Evolutionary conservation across 176 grass and related monocot species (phyloP).

Genomic region (Oryza glumipatula): DNA sequence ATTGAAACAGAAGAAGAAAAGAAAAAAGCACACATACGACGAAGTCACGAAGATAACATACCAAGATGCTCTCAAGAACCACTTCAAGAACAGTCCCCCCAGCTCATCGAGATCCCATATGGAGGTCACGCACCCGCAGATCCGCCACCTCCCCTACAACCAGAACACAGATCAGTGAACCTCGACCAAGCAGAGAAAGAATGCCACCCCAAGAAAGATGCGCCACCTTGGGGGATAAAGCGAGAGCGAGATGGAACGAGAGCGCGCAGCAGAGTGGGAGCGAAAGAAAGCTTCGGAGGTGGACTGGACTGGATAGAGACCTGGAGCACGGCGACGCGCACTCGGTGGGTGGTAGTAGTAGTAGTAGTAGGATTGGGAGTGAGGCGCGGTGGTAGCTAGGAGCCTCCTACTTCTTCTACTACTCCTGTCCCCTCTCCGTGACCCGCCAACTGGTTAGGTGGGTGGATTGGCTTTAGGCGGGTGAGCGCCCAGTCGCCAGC

Average conservation of each 20-base stretch:
- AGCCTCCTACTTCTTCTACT: slow-evolving; percentile 10
- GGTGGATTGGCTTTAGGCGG: not conserved
- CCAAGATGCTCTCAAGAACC: slow-evolving; percentile 1
- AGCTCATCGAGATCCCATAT: slow-evolving; percentile 14
- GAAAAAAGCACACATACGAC: not conserved
- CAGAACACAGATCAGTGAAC: slow-evolving; percentile 31
- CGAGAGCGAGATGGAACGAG: not conserved
- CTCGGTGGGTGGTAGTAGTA: not conserved
- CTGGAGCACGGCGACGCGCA: not conserved
- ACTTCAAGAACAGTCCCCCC: slow-evolving; percentile 14
- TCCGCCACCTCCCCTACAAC: slow-evolving; percentile 30
- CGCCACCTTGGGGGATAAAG: slow-evolving; percentile 29
- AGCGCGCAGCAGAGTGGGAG: slow-evolving; percentile 26
- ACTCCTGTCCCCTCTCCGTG: slow-evolving; percentile 5
- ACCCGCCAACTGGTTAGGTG: slow-evolving; percentile 23
- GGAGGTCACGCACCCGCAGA: slow-evolving; percentile 24
- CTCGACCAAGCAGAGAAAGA: not conserved
- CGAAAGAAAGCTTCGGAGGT: not conserved
- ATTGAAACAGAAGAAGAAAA: not conserved
- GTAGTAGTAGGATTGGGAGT: not conserved
- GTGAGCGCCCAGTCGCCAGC: not conserved
- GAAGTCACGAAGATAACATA: not conserved
- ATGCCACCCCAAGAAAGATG: not conserved
- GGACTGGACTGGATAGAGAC: slow-evolving; percentile 35
- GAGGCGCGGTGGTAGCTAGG: slow-evolving; percentile 1